A percentile compares a stretch with the other conserved stretches of the same genome.
phyloP scores from a whole-genome alignment of 2,329 filamentous ascomycete genomes.

The Fusarium sp. region DNA sequence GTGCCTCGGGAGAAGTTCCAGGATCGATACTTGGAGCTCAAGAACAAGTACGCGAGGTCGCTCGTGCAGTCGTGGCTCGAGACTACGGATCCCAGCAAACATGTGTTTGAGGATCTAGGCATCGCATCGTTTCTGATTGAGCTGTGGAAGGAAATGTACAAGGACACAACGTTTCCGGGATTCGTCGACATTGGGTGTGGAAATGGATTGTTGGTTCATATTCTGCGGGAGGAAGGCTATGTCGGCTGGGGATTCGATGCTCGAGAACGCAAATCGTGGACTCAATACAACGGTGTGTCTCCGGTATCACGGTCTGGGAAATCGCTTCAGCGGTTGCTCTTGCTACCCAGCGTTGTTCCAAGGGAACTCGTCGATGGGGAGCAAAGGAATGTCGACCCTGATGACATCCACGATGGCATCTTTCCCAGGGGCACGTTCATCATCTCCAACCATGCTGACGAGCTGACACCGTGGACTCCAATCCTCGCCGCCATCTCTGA shows the following conservation, averaged over 20 bases:
- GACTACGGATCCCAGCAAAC: conserved; percentile 88
- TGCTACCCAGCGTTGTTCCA: conserved; percentile 64
- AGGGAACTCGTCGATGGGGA: conserved; percentile 27
- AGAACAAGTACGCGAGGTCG: conserved; percentile 80
- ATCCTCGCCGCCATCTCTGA: conserved; percentile 83
- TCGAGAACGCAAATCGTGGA: conserved; percentile 87
- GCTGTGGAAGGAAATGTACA: conserved; percentile 90
- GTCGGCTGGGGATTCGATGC: conserved; percentile 93
- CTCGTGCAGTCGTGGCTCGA: conserved; percentile 88
- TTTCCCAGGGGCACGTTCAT: conserved; percentile 88
- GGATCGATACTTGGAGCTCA: conserved; percentile 85
- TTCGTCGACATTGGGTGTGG: conserved; percentile 98
- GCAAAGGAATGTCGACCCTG: conserved; percentile 23
- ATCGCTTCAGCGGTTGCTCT: conserved; percentile 63
- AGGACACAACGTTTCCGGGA: conserved; percentile 75
- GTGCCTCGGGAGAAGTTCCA: conserved; percentile 85
- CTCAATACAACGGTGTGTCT: conserved; percentile 69
- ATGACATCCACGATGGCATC: conserved; percentile 69
- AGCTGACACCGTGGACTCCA: conserved; percentile 96
- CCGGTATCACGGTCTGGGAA: conserved; percentile 47
- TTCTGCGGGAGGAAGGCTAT: conserved; percentile 87
- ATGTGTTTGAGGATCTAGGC: conserved; percentile 93
- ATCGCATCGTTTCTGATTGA: conserved; percentile 96
- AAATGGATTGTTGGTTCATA: conserved; percentile 90
- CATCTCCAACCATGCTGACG: conserved; percentile 96